These are phyloP conservation scores for Yamadazyma laniorum DNA, from an alignment of 805 yeast species.

Conservation along the genomic window DNA sequence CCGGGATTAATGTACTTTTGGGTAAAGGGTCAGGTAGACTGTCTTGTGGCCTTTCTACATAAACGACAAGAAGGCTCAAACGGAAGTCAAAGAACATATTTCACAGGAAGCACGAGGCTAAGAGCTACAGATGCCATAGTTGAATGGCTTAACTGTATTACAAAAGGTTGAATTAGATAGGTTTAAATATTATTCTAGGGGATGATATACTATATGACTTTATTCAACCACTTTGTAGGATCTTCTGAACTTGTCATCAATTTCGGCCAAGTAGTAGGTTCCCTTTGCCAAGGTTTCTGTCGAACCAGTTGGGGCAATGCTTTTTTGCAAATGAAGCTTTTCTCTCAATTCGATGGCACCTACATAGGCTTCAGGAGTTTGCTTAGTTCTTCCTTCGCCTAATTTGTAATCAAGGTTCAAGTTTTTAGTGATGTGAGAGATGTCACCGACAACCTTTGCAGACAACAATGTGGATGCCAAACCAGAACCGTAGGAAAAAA, in stretches of 20 bases:
- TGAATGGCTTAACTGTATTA: too few relatives aligned
- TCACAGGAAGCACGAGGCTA: too few relatives aligned
- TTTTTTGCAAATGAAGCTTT: conserved; percentile 78
- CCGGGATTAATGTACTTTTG: too few relatives aligned
- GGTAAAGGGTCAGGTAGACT: too few relatives aligned
- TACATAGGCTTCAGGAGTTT: conserved; percentile 80
- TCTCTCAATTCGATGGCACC: conserved; percentile 83
- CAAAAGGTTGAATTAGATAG: conserved; percentile 1
- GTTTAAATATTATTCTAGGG: conserved; percentile 1
- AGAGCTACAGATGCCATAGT: too few relatives aligned
- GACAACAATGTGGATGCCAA: conserved; percentile 89
- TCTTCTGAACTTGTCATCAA: conserved; percentile 91
- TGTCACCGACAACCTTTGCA: conserved; percentile 76
- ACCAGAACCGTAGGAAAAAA: conserved; percentile 98
- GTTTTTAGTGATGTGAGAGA: conserved; percentile 58
- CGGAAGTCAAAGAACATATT: too few relatives aligned
- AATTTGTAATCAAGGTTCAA: conserved; percentile 70
- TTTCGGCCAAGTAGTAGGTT: conserved; percentile 75
- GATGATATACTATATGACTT: neutral
- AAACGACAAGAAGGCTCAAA: too few relatives aligned
- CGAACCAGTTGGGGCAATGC: conserved; percentile 75
- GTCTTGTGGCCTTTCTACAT: too few relatives aligned
- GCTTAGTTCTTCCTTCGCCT: conserved; percentile 56
- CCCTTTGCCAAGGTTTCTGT: conserved; percentile 71
- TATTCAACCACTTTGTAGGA: conserved; percentile 11